Evolutionary conservation across 164 flowering plant species (phyloP).

Genomic region (Dillenia suffruticosa): DNA sequence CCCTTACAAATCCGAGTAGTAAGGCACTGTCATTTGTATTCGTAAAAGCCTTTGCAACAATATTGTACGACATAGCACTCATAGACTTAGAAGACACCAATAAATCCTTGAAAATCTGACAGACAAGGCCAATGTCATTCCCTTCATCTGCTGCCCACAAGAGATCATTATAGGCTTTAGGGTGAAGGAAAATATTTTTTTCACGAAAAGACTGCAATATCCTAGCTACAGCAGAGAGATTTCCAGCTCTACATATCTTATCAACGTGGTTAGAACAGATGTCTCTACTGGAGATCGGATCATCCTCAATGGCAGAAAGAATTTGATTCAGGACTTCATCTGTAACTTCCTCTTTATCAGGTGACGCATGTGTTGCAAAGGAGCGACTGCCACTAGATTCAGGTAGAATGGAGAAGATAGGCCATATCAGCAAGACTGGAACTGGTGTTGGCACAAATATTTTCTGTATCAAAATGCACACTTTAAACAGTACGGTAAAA

Average conservation of each 20-base stretch:
- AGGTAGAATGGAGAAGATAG: slow-evolving; percentile 14
- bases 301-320: slow-evolving; percentile 30
- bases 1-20: slow-evolving; percentile 41
- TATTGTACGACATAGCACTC: slow-evolving; percentile 34
- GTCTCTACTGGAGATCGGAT: slow-evolving; percentile 25
- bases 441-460: slow-evolving; percentile 16
- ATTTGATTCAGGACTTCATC: slow-evolving; percentile 31
- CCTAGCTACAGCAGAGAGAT: slow-evolving; percentile 29
- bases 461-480: slow-evolving; percentile 20
- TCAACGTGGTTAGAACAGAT: slow-evolving; percentile 28
- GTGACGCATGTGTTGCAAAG: slow-evolving; percentile 29
- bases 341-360: slow-evolving; percentile 22
- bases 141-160: slow-evolving; percentile 40
- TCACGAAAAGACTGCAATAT: slow-evolving; percentile 33
- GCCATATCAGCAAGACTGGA: slow-evolving; percentile 16
- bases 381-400: slow-evolving; percentile 14
- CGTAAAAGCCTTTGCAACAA: slow-evolving; percentile 56
- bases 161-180: slow-evolving; percentile 37
- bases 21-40: slow-evolving; percentile 26
- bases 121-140: slow-evolving; percentile 37
- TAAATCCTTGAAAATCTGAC: slow-evolving; percentile 49
- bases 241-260: slow-evolving; percentile 44
- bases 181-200: slow-evolving; percentile 32
- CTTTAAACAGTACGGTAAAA: no score
- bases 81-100: slow-evolving; percentile 24